Percentiles rank a stretch among this genome's conserved stretches.
These are phyloP conservation scores for Cutaneotrichosporon sp. DNA, from an alignment of 1,284 basidiomycete species.

Conservation along the genomic window DNA sequence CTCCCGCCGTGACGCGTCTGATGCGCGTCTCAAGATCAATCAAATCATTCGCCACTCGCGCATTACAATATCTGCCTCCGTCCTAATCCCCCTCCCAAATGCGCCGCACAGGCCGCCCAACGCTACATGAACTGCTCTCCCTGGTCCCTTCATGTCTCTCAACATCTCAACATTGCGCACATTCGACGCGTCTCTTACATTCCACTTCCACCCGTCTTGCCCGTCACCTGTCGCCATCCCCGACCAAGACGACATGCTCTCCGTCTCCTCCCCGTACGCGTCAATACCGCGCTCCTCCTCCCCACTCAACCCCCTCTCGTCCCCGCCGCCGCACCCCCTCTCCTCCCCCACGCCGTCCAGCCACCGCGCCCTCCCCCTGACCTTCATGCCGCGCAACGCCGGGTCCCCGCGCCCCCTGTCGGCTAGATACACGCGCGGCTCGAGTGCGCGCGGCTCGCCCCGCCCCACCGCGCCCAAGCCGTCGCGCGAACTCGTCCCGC, in stretches of 20 bases:
- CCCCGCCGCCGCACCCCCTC: slow-evolving; percentile 23
- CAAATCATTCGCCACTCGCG: slow-evolving; percentile 3
- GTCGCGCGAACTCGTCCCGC: background rate
- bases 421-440: slow-evolving; percentile 23
- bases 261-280: slow-evolving; percentile 14
- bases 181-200: background rate
- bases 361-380: slow-evolving; percentile 7
- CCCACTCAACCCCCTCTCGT: slow-evolving; percentile 42
- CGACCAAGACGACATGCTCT: slow-evolving; percentile 14
- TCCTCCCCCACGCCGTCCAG: slow-evolving; percentile 28
- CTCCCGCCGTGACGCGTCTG: slow-evolving; percentile 11
- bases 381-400: background rate
- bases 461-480: slow-evolving; percentile 6
- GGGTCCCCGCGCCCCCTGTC: slow-evolving; percentile 16
- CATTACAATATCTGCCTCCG: background rate
- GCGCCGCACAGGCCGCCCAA: background rate
- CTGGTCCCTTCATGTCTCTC: background rate
- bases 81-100: background rate
- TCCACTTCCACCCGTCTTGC: background rate
- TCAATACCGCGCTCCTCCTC: slow-evolving; percentile 33
- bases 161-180: background rate
- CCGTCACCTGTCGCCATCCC: background rate
- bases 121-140: background rate
- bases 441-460: slow-evolving; percentile 8
- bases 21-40: slow-evolving; percentile 3